Base-by-base conservation (phyloP, 148 eudicot genomes). In the Persicaria maculosa region DNA sequence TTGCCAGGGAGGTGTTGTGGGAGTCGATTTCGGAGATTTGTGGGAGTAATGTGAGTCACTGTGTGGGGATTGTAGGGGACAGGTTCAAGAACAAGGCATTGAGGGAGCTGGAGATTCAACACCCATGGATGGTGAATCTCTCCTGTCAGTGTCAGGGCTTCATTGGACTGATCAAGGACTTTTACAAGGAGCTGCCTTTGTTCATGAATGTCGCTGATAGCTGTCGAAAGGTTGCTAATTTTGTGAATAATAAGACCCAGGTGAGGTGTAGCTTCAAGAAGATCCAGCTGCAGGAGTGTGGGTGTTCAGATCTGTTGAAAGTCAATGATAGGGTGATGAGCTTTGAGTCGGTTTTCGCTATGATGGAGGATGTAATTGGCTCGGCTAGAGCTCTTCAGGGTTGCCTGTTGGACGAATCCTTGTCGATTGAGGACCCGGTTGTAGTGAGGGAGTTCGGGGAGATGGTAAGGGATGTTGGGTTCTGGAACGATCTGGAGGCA, bases 91-190 rank as follows among this genome's bases (percentile, higher is more conserved):
- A 79, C 74, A 76, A 87, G 76, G 92, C 93, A 12, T 84, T 94
- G 82, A 87, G 74, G 87, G 88, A 83, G 77, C 80, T 94, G 47
- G 98, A 94, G 82, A 67, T 53, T 74, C 96, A 84, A 74, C 83
- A 91, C 84, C 97, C 80, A n/a, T 94, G 97, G 97, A 91, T 94
- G 98, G 84, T 94, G 40, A 94, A 94, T 67, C 85, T 91, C 68
- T 82, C 87, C 36, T 94, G 98, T 81, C 98, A 91, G 83, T 85
- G 72, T 77, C 93, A 85, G 68, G 98, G 87, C 9, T 84, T 94
- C 67, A 76, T 64, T 78, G 79, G 87, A 64, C 81, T 94, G 83
- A 84, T 94, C 52, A 88, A 94, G 84, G 97, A 94, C 76, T 88
- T 94, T 43, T 82, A 76, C 44, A 82, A 84, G 68, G 98, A 88